A percentile compares a stretch with the other conserved stretches of the same genome.
These are phyloP conservation scores for Marasmius tenuissimus DNA, from an alignment of 1,284 basidiomycete species.

Conservation along the genomic window DNA sequence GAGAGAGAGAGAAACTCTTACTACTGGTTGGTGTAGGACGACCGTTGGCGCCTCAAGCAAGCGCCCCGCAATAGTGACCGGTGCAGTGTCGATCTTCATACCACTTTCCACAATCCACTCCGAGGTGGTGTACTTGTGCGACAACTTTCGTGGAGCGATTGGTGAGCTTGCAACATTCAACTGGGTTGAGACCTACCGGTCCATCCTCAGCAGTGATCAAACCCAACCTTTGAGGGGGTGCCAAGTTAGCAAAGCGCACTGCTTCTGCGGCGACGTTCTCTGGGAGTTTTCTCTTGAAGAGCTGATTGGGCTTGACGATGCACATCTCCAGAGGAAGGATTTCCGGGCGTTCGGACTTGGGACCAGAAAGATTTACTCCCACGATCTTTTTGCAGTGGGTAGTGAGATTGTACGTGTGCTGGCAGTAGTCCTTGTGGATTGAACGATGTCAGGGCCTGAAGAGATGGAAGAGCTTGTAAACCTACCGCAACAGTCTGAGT, in stretches of 20 bases:
- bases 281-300: conserved; percentile 46
- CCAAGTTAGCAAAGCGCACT: conserved; percentile 42
- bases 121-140: conserved; percentile 27
- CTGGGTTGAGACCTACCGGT: neutral
- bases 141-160: neutral
- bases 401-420: conserved; percentile 25
- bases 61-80: conserved; percentile 8
- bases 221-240: conserved; percentile 22
- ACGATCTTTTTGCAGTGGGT: conserved; percentile 35
- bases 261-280: conserved; percentile 36
- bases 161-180: neutral
- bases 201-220: neutral
- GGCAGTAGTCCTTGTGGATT: conserved; percentile 34
- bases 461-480: neutral
- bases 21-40: neutral
- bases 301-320: conserved; percentile 42
- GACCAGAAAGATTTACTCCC: conserved; percentile 35
- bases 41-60: conserved; percentile 13
- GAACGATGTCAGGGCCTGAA: neutral
- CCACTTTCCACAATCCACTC: conserved; percentile 26
- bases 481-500: conserved; percentile 34
- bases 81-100: conserved; percentile 12
- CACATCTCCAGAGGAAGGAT: conserved; percentile 53
- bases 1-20: neutral
- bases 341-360: conserved; percentile 23